Base-by-base conservation (phyloP, 306 rosid species). In the Glycyrrhiza uralensis region DNA sequence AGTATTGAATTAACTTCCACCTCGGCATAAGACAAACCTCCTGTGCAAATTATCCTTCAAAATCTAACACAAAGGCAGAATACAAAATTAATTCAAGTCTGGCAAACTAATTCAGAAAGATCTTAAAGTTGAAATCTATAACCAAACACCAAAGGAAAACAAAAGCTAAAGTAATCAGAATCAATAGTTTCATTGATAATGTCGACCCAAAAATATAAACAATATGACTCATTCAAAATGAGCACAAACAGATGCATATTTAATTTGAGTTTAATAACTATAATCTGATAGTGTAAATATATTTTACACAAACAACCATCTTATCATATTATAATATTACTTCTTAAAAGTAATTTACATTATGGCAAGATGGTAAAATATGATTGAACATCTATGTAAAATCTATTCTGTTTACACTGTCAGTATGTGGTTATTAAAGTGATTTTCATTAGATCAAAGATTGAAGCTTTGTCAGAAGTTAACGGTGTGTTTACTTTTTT, bases 1-100 rank as follows among this genome's bases (percentile, higher is more conserved):
- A 55, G 42, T 72, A 51, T 65, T 49, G 68, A 70, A 54, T 81
- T 69, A 67, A 56, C 52, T 54, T 65, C 59, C 72, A 67, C 46
- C 79, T 64, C 20, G 3, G 60, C 50, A 54, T 64, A 30, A 55
- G 26, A 39, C 70, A 69, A 69, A n/a, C 71, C 78, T 76, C 29
- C 65, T 15, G 42, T 57, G 32, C 47, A 50, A 38, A 36, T 35
- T 44, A 49, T 64, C 51, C 80, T 71, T 33, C 66, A 58, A 57
- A 32, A 49, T 58, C 73, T 46, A 36, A 64, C 22, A 72, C 12
- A 28, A 54, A 29, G 44, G 30, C 5, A 47, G 0, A 4, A 15
- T 36, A 26, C 1, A 14, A 18, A 4, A 15, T n/a, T n/a, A 42
- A 23, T 18, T 35, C 32, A 55, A 14, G 36, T 62, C 18, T 14